Conservation (phyloP, 192 early-diverging fungal species). For the Coemansia sp. region DNA sequence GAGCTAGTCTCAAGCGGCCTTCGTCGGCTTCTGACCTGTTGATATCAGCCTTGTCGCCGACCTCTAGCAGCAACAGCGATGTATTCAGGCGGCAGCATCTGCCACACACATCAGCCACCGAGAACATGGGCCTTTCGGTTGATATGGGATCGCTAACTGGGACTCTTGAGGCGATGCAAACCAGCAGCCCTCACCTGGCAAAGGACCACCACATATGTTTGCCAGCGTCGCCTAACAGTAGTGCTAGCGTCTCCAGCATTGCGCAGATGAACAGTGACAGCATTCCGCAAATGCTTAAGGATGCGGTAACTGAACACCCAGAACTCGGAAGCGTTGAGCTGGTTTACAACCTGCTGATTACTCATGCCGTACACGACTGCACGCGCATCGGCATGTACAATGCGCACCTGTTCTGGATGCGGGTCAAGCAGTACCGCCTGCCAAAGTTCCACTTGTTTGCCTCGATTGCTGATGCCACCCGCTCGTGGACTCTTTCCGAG, state of each 20-base stretch:
- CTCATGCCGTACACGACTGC: conserved; percentile 52
- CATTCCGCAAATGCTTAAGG: conserved; percentile 43
- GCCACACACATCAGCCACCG: background rate
- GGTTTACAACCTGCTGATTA: conserved; percentile 55
- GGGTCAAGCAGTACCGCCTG: conserved; percentile 43
- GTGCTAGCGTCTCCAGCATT: conserved; percentile 16
- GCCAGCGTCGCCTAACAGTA: conserved; percentile 11
- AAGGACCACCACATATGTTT: conserved; percentile 12
- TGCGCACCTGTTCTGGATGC: conserved; percentile 54
- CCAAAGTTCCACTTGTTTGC: conserved; percentile 48
- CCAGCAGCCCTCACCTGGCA: conserved; percentile 15
- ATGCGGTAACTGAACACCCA: conserved; percentile 43
- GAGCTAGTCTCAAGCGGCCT: background rate
- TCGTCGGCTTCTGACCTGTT: conserved; percentile 4
- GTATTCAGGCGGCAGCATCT: background rate
- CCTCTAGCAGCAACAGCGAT: background rate
- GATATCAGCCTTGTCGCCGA: background rate
- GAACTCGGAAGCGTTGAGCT: conserved; percentile 52
- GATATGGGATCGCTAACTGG: background rate
- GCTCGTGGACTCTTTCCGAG: conserved; percentile 53
- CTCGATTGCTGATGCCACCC: conserved; percentile 49
- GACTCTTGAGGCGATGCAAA: conserved; percentile 10
- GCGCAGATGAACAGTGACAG: conserved; percentile 48
- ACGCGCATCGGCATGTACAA: conserved; percentile 52
- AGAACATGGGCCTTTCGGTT: background rate